Evolutionary conservation across 1,284 basidiomycete genomes (phyloP), one percentile per base, ranked within the genome.

Genomic region (Cryptococcus depauperatus): DNA sequence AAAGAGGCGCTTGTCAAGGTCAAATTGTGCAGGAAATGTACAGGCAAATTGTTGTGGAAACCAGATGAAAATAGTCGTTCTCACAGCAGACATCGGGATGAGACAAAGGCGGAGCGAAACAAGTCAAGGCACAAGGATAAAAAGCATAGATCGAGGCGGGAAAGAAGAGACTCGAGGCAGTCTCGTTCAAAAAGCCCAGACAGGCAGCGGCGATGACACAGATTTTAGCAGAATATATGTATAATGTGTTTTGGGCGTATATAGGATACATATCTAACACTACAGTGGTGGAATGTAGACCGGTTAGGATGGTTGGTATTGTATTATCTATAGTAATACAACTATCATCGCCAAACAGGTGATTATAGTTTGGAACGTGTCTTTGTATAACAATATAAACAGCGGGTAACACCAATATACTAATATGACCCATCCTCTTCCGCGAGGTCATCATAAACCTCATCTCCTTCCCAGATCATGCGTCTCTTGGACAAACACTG

Each of bases 1-100:
- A 91, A 87, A 67, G 79, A 79, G 40, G 85, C 87, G 0, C 71
- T 93, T 9, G 91, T 95, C 38, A 95, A 96, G 64, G 80, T 91
- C 1, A 85, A 86, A 1, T 68, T 95, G 19, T 96, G 90, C 61
- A 64, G 73, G 18, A 77, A 72, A 56, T 95, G 91, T 61, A 70
- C 79, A 40, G 79, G 77, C 61, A 95, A 92, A 74, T 70, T 96
- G 55, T 81, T 83, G 76, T 90, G 83, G 81, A 90, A 87, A 65
- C 75, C 83, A 50, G 77, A 76, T 54, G 79, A 81, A 59, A 80
- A 83, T 26, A 58, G 42, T 28, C 32, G 33, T n/a, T n/a, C n/a
- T n/a, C n/a, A n/a, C n/a, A 13, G 27, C 16, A 42, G 34, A 23
- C 7, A n/a, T 22, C 27, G 29, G 30, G 37, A 43, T 6, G 41